Conservation (phyloP, 495 filamentous ascomycete genomes). For the Penicillium diatomitis region DNA sequence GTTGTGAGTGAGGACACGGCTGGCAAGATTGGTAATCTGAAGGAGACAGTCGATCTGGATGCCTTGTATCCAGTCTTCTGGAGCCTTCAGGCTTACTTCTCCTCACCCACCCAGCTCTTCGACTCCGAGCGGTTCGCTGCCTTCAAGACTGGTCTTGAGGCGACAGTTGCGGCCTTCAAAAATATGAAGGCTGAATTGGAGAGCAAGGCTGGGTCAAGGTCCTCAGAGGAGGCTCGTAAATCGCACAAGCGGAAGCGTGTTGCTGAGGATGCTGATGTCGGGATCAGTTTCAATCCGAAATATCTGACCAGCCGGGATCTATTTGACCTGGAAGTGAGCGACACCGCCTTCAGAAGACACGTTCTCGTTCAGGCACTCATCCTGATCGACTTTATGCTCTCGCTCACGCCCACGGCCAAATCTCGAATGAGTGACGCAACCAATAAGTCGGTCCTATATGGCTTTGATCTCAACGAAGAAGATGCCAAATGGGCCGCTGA, state of each 20-base stretch:
- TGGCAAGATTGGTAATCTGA: conserved; percentile 31
- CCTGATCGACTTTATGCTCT: conserved; percentile 83
- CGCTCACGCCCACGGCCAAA: conserved; percentile 74
- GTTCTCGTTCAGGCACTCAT: conserved; percentile 92
- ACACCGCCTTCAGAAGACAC: conserved; percentile 87
- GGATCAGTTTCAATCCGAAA: conserved; percentile 85
- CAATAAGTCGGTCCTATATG: conserved; percentile 83
- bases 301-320: conserved; percentile 92
- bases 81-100: conserved; percentile 84
- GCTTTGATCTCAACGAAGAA: conserved; percentile 65
- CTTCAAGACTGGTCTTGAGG: conserved; percentile 73
- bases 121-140: conserved; percentile 53
- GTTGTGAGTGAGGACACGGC: conserved; percentile 43
- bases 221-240: conserved; percentile 49
- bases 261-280: conserved; percentile 50
- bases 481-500: conserved; percentile 74
- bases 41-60: conserved; percentile 50
- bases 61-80: conserved; percentile 87
- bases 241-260: conserved; percentile 65
- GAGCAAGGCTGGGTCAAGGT: conserved; percentile 37
- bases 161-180: conserved; percentile 71
- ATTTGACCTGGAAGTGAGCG: conserved; percentile 91
- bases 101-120: conserved; percentile 77
- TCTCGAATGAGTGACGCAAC: conserved; percentile 61
- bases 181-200: conserved; percentile 63